Evolutionary conservation across 345 rosid species (phyloP), one percentile per base, ranked within the genome.

Genomic region (Salix koriyanagi): DNA sequence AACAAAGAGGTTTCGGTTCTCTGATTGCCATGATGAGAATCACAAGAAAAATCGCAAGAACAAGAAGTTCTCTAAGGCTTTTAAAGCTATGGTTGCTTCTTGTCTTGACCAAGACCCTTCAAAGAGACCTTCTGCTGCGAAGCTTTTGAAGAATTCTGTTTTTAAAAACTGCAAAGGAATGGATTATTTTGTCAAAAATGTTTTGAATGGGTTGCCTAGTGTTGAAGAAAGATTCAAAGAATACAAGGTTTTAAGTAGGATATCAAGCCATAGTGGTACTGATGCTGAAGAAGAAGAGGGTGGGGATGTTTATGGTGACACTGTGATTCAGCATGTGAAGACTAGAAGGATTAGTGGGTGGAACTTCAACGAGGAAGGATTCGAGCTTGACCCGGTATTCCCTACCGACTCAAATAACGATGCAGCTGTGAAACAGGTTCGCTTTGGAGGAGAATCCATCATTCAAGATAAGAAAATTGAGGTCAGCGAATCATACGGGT

Each of bases 261-360:
- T 37, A 34, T 34, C 11, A 44, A 28, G 28, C 19, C 72, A 69
- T 42, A 65, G 44, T 12, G 83, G 26, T 37, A 73, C 69, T 44
- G 80, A 66, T 21, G 64, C 72, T n/a, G 86, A 74, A 16, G 86
- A 80, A 10, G 83, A 86, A 0, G 80, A 73, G 58, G 60, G 69
- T 4, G 82, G 65, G 3, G 83, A 79, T 46, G 26, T 8, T 28
- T 81, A 42, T 12, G 60, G 71, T 56, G 66, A 60, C n/a, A 2
- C 19, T 12, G 75, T 13, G 30, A 54, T 30, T 46, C 66, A 73
- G 12, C 60, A 42, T 21, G 86, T 73, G 69, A 92, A 85, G 85
- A 84, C 78, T 21, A 89, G 98, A 71, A 92, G 99, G 80, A 90
- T 92, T 46, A 90, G 99, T 54, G 97, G 96, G 14, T 93, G 99